Conservation (phyloP, 345 rosid genomes). For the Populus nigra region DNA sequence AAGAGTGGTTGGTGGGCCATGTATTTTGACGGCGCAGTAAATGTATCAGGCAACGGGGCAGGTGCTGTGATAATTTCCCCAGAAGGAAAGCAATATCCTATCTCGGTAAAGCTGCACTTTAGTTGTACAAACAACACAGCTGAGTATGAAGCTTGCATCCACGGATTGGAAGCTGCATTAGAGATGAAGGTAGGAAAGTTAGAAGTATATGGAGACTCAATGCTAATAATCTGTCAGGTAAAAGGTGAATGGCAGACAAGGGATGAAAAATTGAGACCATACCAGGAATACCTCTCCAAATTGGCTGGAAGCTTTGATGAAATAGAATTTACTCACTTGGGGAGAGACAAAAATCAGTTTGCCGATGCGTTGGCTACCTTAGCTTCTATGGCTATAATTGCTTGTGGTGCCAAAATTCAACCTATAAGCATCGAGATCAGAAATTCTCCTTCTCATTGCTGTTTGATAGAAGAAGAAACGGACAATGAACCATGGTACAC, state of each 20-base stretch:
- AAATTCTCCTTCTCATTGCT: not conserved
- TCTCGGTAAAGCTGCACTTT: rapidly evolving
- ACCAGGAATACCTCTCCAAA: not conserved
- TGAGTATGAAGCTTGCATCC: not conserved
- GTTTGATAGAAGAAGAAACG: not conserved
- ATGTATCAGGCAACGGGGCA: not conserved
- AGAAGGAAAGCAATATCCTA: not conserved
- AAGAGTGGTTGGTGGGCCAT: not conserved
- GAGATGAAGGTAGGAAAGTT: not conserved
- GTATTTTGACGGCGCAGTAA: not conserved
- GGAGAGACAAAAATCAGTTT: not conserved
- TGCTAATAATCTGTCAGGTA: not conserved
- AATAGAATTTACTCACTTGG: not conserved
- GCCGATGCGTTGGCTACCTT: not conserved
- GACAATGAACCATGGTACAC: not conserved
- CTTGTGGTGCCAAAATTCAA: rapidly evolving
- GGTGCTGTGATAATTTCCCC: not conserved
- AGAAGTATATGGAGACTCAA: not conserved
- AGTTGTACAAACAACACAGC: too few relatives aligned
- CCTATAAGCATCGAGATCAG: rapidly evolving
- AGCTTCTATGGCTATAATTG: not conserved
- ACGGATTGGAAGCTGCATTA: rapidly evolving
- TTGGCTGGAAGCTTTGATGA: not conserved
- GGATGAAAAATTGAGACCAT: not conserved
- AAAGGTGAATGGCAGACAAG: not conserved